Base-by-base conservation (phyloP, 148 eudicot species). In the Vaccinium myrtillus region DNA sequence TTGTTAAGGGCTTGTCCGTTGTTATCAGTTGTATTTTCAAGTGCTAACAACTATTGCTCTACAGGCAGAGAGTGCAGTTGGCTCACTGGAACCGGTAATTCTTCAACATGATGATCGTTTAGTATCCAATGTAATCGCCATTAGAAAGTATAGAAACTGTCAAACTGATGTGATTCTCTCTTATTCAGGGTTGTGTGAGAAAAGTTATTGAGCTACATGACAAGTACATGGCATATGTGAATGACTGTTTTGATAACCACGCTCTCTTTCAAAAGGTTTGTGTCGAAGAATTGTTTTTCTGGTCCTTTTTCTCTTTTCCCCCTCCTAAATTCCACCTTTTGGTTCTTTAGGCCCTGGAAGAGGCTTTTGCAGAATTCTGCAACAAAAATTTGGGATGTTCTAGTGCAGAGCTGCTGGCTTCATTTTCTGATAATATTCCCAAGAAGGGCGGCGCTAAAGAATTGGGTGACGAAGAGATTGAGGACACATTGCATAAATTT, bases 221-320 rank as follows among this genome's bases (percentile, higher is more conserved):
- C 83, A 90, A 90, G 88, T 90, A 77, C 58, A 71, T 81, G 83
- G 73, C 87, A 30, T 90, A 88, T 65, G 89, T 90, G 39, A 85
- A 27, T 18, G 77, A 78, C 25, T 88, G 89, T 82, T 90, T 90
- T 53, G 19, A 23, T 6, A 85, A 83, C 79, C 82, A 90, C 80
- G 4, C 89, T 14, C 89, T 90, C 23, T 90, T 90, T 85, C 89
- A 90, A 82, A 90, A 90, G 90, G 92, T 90, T 19, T n/a, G 19
- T 14, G 15, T 81, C 70, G 48, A 32, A 56, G 14, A 69, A 12
- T 19, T 30, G 2, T 36, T 1, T 36, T 71, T 6, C 14, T 73
- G n/a, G 53, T 18, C 75, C 3, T 21, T 77, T 63, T 12, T 78
- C 30, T 61, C 1, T 75, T 23, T 25, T 71, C 19, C 21, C 15